Evolutionary conservation across 345 rosid genomes (phyloP).

Genomic region (Lumnitzera racemosa): DNA sequence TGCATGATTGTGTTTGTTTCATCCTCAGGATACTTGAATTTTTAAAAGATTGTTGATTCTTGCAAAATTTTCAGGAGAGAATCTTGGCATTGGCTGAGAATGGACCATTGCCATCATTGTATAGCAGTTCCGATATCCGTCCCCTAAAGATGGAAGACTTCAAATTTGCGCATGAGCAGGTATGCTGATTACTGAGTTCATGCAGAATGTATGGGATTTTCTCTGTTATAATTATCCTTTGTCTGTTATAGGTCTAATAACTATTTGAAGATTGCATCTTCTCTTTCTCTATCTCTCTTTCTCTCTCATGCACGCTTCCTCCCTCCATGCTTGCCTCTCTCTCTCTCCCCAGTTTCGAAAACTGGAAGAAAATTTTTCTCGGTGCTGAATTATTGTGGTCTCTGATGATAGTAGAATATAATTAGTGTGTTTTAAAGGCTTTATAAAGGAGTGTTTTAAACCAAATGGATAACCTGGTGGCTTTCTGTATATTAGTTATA

Average conservation of each 20-base stretch:
- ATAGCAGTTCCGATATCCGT: slow-evolving; percentile 70
- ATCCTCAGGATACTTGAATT: neutral
- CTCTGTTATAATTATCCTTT: neutral
- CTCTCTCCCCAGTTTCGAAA: no score
- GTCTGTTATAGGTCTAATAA: neutral
- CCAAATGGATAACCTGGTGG: no score
- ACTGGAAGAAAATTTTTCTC: no score
- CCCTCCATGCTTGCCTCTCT: no score
- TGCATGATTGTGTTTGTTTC: neutral
- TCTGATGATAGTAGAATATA: no score
- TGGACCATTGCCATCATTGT: slow-evolving; percentile 56
- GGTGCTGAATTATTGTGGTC: no score
- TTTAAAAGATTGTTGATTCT: neutral
- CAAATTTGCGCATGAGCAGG: slow-evolving; percentile 93
- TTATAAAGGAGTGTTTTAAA: no score
- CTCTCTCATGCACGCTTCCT: no score
- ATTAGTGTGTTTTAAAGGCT: no score
- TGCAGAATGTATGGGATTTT: neutral
- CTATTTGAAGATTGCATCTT: neutral
- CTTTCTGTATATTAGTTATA: no score
- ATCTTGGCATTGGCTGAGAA: slow-evolving; percentile 52
- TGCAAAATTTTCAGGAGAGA: slow-evolving; percentile 50
- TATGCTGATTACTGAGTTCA: slow-evolving; percentile 15
- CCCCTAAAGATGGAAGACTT: slow-evolving; percentile 77
- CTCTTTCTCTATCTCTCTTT: no score